These are phyloP conservation scores for Hanseniaspora singularis DNA, from an alignment of 805 yeast genomes.

Conservation along the genomic window DNA sequence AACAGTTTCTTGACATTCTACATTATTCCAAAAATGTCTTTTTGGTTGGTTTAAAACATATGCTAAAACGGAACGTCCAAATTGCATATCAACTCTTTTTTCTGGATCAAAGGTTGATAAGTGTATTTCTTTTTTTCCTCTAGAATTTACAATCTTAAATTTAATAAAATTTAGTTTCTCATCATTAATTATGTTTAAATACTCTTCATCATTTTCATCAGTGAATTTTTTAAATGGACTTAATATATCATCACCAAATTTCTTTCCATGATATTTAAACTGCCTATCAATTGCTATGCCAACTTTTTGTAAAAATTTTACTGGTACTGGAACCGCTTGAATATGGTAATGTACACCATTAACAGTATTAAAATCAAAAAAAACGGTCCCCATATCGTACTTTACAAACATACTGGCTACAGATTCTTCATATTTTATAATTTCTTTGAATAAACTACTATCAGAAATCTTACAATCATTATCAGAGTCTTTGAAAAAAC, in stretches of 20 bases:
- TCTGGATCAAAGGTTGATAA: conserved; percentile 26
- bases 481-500: conserved; percentile 21
- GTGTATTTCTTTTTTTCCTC: conserved; percentile 25
- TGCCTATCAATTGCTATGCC: conserved; percentile 37
- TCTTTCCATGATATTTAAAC: conserved; percentile 37
- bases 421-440: conserved; percentile 36
- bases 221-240: conserved; percentile 29
- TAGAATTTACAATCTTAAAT: conserved; percentile 29
- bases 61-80: conserved; percentile 73
- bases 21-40: conserved; percentile 59
- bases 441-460: conserved; percentile 32
- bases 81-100: conserved; percentile 56
- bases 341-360: conserved; percentile 63
- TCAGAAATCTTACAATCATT: conserved; percentile 26
- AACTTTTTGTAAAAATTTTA: conserved; percentile 34
- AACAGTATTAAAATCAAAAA: conserved; percentile 56
- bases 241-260: conserved; percentile 23
- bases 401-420: conserved; percentile 37
- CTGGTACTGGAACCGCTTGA: conserved; percentile 63
- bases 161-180: conserved; percentile 26
- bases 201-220: conserved; percentile 22
- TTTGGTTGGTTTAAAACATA: conserved; percentile 47
- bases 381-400: conserved; percentile 41
- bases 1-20: conserved; percentile 46
- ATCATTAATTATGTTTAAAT: conserved; percentile 24